These are phyloP conservation scores for Solanum peruvianum DNA, from an alignment of 257 asterid species.

Conservation along the genomic window DNA sequence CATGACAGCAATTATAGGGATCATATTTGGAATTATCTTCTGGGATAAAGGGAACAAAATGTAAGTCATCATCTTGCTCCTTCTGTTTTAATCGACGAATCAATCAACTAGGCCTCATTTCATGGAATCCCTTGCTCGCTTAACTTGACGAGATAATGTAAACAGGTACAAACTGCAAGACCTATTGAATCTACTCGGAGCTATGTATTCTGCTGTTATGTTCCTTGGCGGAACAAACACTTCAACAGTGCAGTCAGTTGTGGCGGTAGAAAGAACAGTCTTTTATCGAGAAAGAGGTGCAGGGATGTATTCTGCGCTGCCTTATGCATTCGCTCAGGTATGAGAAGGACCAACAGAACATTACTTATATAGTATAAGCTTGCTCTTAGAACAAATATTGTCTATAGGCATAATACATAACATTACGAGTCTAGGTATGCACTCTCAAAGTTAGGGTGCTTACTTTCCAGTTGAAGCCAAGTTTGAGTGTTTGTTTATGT, in stretches of 20 bases:
- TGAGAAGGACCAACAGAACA: background rate
- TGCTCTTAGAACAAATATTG: background rate
- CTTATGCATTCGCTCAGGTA: conserved; percentile 49
- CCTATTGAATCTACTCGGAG: conserved; percentile 12
- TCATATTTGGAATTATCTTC: conserved; percentile 61
- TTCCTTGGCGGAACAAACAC: conserved; percentile 17
- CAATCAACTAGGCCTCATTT: background rate
- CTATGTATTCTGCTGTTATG: conserved; percentile 17
- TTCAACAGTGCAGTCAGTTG: conserved; percentile 18
- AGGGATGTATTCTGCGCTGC: background rate
- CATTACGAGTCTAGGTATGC: background rate
- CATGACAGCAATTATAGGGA: conserved; percentile 53
- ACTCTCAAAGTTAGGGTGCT: background rate
- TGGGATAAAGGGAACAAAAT: conserved; percentile 57
- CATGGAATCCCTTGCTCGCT: background rate
- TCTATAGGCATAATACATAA: background rate
- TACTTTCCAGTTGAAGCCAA: background rate
- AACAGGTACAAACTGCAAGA: conserved; percentile 15
- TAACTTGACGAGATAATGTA: background rate
- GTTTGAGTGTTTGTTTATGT: background rate
- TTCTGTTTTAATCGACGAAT: background rate
- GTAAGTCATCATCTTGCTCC: conserved; percentile 22
- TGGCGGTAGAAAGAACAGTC: conserved; percentile 15
- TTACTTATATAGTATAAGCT: background rate
- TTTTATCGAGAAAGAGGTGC: background rate